Evolutionary conservation across 2,329 filamentous ascomycete genomes (phyloP), one percentile per base, ranked within the genome.

Genomic region (Colletotrichum gigasporum): DNA sequence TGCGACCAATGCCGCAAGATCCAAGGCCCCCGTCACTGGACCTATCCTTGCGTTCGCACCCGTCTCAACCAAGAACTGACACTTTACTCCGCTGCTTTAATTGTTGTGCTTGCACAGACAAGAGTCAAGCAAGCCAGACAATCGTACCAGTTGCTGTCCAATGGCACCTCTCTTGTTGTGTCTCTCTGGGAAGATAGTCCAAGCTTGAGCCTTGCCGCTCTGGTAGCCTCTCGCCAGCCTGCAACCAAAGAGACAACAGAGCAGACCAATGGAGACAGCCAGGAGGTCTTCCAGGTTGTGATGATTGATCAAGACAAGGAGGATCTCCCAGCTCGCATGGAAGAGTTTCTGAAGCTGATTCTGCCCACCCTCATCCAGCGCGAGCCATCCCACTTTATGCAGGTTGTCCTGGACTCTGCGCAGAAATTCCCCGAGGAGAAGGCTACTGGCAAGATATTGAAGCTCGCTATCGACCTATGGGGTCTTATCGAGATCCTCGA

Each of bases 1-100:
- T 91, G 88, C 68, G 83, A 86, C 55, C 87, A 87, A 2, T 91
- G 88, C 67, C 83, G 83, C 65, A 89, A 87, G 70, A 87, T 91
- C 1, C 76, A 90, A 37, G 83, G 85, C 3, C 87, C 88, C 1
- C 82, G 88, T 8, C 82, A 90, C n/a, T 91, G 88, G 88, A 85
- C 83, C 64, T 85, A 84, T 3, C 85, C 86, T 9, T 91, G 88
- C 70, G 84, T 90, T 22, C 82, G 88, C 47, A 89, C 87, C 7
- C 85, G 86, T 55, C 79, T 90, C 18, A 85, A 85, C 7, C 86
- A 89, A 66, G 84, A 87, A 65, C 79, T 90, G 22, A 85, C 89
- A 55, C 78, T 90, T 11, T 90, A 89, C 71, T 87, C 87, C 11
- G 87, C 87, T 4, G 87, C 87, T 5, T 83, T 90, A 0, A 87